Evolutionary conservation across 495 filamentous ascomycete species (phyloP).

Genomic region (Annulohypoxylon moriforme): DNA sequence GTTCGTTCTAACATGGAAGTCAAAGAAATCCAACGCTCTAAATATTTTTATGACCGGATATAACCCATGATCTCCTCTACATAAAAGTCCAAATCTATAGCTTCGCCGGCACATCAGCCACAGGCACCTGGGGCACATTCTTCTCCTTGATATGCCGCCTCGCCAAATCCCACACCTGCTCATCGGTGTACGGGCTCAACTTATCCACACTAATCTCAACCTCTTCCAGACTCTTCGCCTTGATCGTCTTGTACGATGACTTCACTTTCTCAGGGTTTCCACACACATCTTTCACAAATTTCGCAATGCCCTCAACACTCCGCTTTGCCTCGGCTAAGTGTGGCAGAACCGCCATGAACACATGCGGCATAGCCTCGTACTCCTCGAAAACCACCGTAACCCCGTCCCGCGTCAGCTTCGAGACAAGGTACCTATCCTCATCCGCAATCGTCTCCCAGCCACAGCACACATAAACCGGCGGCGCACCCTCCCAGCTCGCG

Average conservation of each 20-base stretch:
- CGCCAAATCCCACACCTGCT: slow-evolving; percentile 66
- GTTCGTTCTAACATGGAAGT: neutral
- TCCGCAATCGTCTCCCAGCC: slow-evolving; percentile 86
- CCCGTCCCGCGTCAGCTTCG: slow-evolving; percentile 67
- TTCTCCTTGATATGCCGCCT: slow-evolving; percentile 56
- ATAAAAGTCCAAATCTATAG: slow-evolving; percentile 50
- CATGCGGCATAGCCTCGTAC: slow-evolving; percentile 92
- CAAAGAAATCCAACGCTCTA: neutral
- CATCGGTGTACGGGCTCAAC: slow-evolving; percentile 61
- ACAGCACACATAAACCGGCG: slow-evolving; percentile 77
- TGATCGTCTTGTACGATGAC: slow-evolving; percentile 63
- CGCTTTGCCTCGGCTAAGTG: slow-evolving; percentile 56
- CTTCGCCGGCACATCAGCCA: slow-evolving; percentile 56
- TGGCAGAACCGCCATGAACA: slow-evolving; percentile 75
- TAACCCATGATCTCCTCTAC: neutral
- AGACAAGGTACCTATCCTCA: slow-evolving; percentile 72
- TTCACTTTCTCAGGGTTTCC: slow-evolving; percentile 52
- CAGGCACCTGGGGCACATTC: slow-evolving; percentile 45
- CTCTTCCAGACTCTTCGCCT: slow-evolving; percentile 67
- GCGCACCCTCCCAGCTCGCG: slow-evolving; percentile 72
- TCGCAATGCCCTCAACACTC: slow-evolving; percentile 67
- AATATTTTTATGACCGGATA: neutral
- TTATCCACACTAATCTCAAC: slow-evolving; percentile 62
- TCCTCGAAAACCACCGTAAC: slow-evolving; percentile 75
- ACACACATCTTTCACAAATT: slow-evolving; percentile 65